Conservation (phyloP, 78 protist species). For the Speleostelium caveatum region DNA sequence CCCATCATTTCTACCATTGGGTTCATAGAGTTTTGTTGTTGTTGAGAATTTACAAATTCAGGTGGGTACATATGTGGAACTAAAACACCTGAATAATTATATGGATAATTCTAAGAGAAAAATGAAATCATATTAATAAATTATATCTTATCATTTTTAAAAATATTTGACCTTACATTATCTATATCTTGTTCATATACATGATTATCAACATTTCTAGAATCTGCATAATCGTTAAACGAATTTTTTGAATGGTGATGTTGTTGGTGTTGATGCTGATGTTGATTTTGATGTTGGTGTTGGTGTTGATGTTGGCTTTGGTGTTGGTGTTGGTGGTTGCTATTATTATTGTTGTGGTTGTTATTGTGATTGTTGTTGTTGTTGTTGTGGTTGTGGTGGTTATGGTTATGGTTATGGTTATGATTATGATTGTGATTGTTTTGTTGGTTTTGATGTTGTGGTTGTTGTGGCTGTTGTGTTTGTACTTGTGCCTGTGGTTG, state of each 20-base stretch:
- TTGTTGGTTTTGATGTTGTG: neutral
- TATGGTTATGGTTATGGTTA: neutral
- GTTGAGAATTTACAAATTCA: neutral
- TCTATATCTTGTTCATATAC: neutral
- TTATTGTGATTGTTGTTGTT: neutral
- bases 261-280: too few relatives aligned
- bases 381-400: neutral
- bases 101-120: too few relatives aligned
- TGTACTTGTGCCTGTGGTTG: neutral
- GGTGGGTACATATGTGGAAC: conserved; percentile 67
- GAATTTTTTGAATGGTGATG: neutral
- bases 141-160: too few relatives aligned
- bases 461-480: neutral
- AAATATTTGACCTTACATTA: neutral
- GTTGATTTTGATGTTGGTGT: neutral
- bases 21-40: neutral
- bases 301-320: neutral
- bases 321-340: neutral
- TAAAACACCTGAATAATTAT: conserved; percentile 42
- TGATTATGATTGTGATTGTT: neutral
- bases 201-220: neutral
- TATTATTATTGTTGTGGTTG: neutral
- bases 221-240: neutral
- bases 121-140: too few relatives aligned
- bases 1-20: conserved; percentile 27